Percentiles rank a stretch among this genome's conserved stretches.
Conservation (phyloP, 2,329 filamentous ascomycete genomes). For the Thelonectria olida region DNA sequence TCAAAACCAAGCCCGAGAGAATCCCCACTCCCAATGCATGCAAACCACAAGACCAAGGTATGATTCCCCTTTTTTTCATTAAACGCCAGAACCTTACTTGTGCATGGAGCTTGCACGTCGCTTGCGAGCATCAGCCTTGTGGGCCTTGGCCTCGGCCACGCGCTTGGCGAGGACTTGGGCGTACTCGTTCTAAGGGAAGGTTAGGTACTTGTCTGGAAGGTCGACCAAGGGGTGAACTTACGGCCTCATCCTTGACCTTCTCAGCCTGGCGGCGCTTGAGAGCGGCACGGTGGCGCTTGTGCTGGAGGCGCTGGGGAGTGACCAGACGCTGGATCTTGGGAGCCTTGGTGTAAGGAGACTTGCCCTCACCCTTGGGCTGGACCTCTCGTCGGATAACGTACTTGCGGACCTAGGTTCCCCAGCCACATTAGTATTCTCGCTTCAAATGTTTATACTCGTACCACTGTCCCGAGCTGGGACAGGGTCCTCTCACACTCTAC, state of each 20-base stretch:
- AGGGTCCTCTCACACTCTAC: constrained; percentile 68
- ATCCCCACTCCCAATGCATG: constrained; percentile 54
- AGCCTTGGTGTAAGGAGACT: constrained; percentile 99
- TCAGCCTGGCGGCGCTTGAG: constrained; percentile 98
- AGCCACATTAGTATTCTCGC: constrained; percentile 49
- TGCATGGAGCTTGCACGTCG: constrained; percentile 94
- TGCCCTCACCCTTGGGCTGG: constrained; percentile 96
- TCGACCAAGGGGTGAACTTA: constrained; percentile 61
- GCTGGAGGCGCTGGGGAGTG: constrained; percentile 99
- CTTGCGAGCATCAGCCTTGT: constrained; percentile 95
- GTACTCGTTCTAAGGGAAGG: constrained; percentile 86
- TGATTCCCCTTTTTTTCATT: constrained; percentile 46
- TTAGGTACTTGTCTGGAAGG: not conserved
- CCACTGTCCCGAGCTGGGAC: constrained; percentile 29
- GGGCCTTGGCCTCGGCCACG: constrained; percentile 93
- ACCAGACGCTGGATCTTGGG: constrained; percentile 99
- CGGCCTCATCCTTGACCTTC: constrained; percentile 98
- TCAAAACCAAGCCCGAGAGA: constrained; percentile 44
- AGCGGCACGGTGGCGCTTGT: constrained; percentile 98
- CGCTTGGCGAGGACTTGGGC: constrained; percentile 95
- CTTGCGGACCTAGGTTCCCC: constrained; percentile 83
- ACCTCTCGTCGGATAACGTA: constrained; percentile 99
- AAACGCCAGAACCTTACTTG: constrained; percentile 71
- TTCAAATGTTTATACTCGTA: constrained; percentile 34
- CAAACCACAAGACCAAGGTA: constrained; percentile 51